These are phyloP conservation scores for Eryngium alpinum DNA, from an alignment of 140 eudicot genomes.

Conservation along the genomic window DNA sequence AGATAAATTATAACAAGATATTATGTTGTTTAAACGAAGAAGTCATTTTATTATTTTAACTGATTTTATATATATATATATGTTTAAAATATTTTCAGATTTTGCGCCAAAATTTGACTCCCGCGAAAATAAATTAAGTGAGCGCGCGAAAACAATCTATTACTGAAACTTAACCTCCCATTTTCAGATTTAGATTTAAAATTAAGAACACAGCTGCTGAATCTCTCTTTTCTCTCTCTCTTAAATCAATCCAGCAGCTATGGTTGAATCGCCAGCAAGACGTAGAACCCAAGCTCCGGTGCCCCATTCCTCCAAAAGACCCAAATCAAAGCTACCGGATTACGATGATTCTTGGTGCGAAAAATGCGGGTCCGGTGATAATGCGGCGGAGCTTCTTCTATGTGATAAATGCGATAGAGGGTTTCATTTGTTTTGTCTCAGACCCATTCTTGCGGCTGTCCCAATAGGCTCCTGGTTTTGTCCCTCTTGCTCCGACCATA, in stretches of 20 bases:
- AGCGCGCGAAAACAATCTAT: too few relatives aligned
- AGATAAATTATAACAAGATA: too few relatives aligned
- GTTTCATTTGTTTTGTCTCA: slow-evolving; percentile 74
- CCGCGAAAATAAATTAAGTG: too few relatives aligned
- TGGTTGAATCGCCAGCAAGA: slow-evolving; percentile 20
- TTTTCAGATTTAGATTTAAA: too few relatives aligned
- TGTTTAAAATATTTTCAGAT: too few relatives aligned
- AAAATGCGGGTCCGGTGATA: slow-evolving; percentile 81
- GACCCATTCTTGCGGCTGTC: slow-evolving; percentile 65
- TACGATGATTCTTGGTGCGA: slow-evolving; percentile 48
- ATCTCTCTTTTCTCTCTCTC: too few relatives aligned
- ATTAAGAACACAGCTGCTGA: too few relatives aligned
- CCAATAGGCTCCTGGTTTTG: slow-evolving; percentile 80
- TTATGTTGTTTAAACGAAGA: too few relatives aligned
- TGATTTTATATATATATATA: too few relatives aligned
- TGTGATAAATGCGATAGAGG: slow-evolving; percentile 84
- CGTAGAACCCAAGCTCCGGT: slow-evolving; percentile 59
- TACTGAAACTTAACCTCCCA: too few relatives aligned
- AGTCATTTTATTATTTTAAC: too few relatives aligned
- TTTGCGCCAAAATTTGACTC: too few relatives aligned
- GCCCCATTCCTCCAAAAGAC: slow-evolving; percentile 7
- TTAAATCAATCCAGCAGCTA: neutral
- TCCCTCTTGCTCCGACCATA: slow-evolving; percentile 41
- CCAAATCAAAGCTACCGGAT: slow-evolving; percentile 13
- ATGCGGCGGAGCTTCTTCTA: slow-evolving; percentile 53